Evolutionary conservation across 1,284 basidiomycete species (phyloP), one percentile per base, ranked within the genome.

Genomic region (Ceratobasidium sp.): DNA sequence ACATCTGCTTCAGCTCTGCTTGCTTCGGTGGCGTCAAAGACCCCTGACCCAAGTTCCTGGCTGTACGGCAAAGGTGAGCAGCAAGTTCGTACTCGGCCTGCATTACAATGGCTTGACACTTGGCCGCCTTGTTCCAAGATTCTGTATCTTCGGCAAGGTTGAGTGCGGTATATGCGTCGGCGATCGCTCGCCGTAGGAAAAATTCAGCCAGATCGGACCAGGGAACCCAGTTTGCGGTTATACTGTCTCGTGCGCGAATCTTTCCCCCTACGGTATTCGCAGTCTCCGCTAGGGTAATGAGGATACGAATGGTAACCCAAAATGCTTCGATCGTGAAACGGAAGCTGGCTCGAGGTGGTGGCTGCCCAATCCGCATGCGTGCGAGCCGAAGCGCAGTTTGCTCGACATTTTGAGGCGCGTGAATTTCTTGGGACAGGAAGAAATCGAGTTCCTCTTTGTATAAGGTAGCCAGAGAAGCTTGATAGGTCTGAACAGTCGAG

Each of bases 311-410:
- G 5, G 81, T 78, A 1, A 76, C 69, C 80, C 82, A 83, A 72
- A 86, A 80, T 0, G 84, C 84, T 74, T 87, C 85, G 15, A 86
- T 81, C 31, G 81, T 74, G 76, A 83, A 86, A n/a, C 84, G 80
- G 52, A 80, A 80, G 75, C 87, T 85, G 0, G 84, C 85, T 7
- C 79, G 78, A 17, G 85, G 86, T 15, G 85, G 86, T 31, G 80
- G 82, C 70, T 83, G 82, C 0, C 86, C 86, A 20, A 85, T 77
- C 43, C 81, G 79, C 70, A 80, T 77, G 53, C 77, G 80, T 2
- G 84, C 84, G 55, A 80, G 76, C 2, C 77, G 77, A 78, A 86
- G 79, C 0, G 85, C 84, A 69, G 80, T 74, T 68, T 83, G 81
- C 34, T 80, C 75, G 6, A 78, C 76, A 4, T 69, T 67, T 8